Evolutionary conservation across 768 basidiomycete genomes (phyloP), one percentile per base, ranked within the genome.

Genomic region (Termitomyces sp.): DNA sequence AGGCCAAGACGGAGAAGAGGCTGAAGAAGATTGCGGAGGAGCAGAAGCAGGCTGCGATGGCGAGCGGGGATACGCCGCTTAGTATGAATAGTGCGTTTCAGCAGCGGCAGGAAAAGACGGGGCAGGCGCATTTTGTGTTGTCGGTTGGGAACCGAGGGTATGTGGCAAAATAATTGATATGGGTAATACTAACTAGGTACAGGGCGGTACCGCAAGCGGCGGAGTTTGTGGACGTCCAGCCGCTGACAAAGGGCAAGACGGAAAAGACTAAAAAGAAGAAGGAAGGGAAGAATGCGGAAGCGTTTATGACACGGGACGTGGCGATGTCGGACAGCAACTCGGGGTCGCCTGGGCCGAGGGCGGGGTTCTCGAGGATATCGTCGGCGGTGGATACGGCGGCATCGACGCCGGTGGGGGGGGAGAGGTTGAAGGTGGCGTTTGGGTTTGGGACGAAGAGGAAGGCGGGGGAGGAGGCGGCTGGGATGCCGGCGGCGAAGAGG

Each of bases 21-120:
- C 66, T 98, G 61, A 94, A 95, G 82, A 94, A 90, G 77, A 98
- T 98, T 61, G 91, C 87, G n/a, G 95, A 98, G 65, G 97, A 99
- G 76, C 84, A 89, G 70, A 98, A 97, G 78, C 82, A 93, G 68
- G 84, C 84, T 57, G 89, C 94, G 10, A 98, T 98, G 94, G 85
- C 81, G 17, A 93, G 93, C 63, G 92, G 93, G 1, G 97, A 99
- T 73, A 98, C 96, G 1, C 94, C 96, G 2, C 75, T 94, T 53
- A 95, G 92, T 66, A 97, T 98, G 91, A 94, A 88, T 62, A 84
- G 79, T 59, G 95, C 94, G 12, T 99, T 99, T 76, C 88, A 95
- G 66, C 84, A 88, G 52, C 79, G 97, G 55, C 94, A 97, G 68
- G 88, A 94, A 71, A 94, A 93, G 76, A 84, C 91, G 9, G 96